phyloP scores from a whole-genome alignment of 78 protist genomes.

The Dictyostelium capitatum region DNA sequence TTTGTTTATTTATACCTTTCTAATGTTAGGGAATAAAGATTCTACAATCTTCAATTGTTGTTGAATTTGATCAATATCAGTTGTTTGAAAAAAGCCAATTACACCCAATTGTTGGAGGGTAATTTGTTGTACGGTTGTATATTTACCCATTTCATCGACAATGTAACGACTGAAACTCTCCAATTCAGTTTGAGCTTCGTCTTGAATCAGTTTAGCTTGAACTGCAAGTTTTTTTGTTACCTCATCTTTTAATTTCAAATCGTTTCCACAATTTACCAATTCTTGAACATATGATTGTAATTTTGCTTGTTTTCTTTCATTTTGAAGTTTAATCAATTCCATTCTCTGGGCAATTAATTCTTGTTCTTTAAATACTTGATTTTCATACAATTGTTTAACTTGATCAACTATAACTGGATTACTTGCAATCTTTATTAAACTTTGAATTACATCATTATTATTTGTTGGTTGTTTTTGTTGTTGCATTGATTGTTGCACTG shows the following conservation, averaged over 20 bases:
- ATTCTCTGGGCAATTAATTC: background rate
- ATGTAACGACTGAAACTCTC: background rate
- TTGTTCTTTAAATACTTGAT: background rate
- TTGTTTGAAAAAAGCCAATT: conserved; percentile 32
- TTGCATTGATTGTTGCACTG: background rate
- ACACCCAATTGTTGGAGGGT: conserved; percentile 42
- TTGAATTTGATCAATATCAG: background rate
- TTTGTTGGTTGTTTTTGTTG: background rate
- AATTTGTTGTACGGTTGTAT: background rate
- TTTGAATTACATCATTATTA: background rate
- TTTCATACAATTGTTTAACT: conserved; percentile 24
- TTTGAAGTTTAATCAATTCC: background rate
- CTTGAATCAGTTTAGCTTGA: background rate
- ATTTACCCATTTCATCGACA: background rate
- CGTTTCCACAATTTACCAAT: background rate
- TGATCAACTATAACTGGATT: conserved; percentile 9
- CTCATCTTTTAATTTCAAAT: background rate
- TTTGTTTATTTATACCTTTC: no score
- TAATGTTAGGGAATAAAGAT: conserved; percentile 31
- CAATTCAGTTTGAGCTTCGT: background rate
- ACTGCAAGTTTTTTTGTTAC: background rate
- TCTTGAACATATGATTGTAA: background rate
- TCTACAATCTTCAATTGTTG: conserved; percentile 43
- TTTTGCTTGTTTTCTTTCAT: background rate
- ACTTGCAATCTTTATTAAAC: conserved; percentile 6